Percentiles rank a stretch among this genome's conserved stretches.
phyloP scores from a whole-genome alignment of 805 yeast genomes.

The Saturnispora mendoncae region DNA sequence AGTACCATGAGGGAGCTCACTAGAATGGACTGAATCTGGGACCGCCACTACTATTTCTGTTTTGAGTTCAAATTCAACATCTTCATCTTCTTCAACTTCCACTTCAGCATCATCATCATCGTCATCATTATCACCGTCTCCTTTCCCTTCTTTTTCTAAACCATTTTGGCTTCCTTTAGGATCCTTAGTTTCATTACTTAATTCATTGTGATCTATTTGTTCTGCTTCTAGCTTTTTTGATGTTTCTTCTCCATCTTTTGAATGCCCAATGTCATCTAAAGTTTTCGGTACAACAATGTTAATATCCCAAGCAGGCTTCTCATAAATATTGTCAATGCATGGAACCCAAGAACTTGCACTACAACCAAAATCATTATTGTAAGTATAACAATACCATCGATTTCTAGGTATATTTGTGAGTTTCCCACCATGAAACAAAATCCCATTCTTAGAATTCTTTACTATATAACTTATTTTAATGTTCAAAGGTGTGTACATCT shows the following conservation, averaged over 20 bases:
- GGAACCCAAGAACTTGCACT: slow-evolving; percentile 98
- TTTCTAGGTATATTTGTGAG: slow-evolving; percentile 36
- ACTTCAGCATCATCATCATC: slow-evolving; percentile 22
- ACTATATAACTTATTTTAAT: slow-evolving; percentile 60
- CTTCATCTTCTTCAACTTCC: slow-evolving; percentile 31
- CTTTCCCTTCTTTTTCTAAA: slow-evolving; percentile 27
- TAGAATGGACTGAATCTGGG: slow-evolving; percentile 59
- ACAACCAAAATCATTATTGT: slow-evolving; percentile 65
- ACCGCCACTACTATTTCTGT: slow-evolving; percentile 55
- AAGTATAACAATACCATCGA: slow-evolving; percentile 80
- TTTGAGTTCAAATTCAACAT: slow-evolving; percentile 35
- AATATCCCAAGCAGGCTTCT: slow-evolving; percentile 84
- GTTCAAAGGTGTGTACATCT: slow-evolving; percentile 63
- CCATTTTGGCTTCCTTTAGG: slow-evolving; percentile 23
- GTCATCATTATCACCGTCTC: slow-evolving; percentile 28
- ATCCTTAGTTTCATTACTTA: slow-evolving; percentile 25
- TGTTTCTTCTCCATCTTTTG: slow-evolving; percentile 27
- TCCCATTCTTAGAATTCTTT: slow-evolving; percentile 61
- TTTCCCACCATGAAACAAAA: slow-evolving; percentile 60
- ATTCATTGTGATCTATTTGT: slow-evolving; percentile 26
- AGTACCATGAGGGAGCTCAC: slow-evolving; percentile 65
- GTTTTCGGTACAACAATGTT: slow-evolving; percentile 81
- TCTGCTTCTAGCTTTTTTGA: slow-evolving; percentile 8
- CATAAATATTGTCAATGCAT: slow-evolving; percentile 83
- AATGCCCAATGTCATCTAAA: slow-evolving; percentile 56